Conservation (phyloP, 2,329 filamentous ascomycete species). For the Colletotrichum scovillei region DNA sequence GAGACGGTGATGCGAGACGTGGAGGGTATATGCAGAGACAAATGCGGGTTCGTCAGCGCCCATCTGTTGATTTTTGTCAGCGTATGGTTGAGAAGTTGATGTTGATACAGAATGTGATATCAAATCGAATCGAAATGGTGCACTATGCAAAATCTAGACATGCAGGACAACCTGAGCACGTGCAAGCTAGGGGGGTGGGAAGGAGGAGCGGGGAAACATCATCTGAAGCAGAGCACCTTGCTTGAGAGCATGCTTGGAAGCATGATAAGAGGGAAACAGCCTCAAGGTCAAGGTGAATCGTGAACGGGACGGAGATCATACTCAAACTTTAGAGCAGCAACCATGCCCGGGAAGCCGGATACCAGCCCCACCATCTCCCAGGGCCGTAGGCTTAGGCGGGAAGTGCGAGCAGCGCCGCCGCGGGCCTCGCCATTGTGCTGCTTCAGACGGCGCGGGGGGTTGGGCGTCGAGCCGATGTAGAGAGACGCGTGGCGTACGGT, state of each 20-base stretch:
- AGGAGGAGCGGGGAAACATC: conserved; percentile 7
- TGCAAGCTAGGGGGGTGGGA: conserved; percentile 20
- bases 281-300: neutral
- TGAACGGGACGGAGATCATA: conserved; percentile 49
- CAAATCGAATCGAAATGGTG: neutral
- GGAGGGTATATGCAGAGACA: conserved; percentile 80
- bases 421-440: conserved; percentile 91
- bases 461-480: conserved; percentile 93
- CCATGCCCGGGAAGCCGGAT: conserved; percentile 87
- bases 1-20: conserved; percentile 68
- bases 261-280: neutral
- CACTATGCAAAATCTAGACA: neutral
- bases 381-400: conserved; percentile 74
- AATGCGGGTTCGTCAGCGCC: conserved; percentile 89
- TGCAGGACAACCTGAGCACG: neutral
- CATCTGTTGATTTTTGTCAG: conserved; percentile 67
- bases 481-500: conserved; percentile 76
- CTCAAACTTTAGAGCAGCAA: conserved; percentile 95
- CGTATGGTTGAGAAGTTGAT: neutral
- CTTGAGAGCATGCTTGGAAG: neutral
- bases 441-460: conserved; percentile 83
- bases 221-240: conserved; percentile 15
- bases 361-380: conserved; percentile 94
- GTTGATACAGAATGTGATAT: neutral
- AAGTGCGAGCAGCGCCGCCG: conserved; percentile 85